Percentiles rank a stretch among this genome's conserved stretches.
phyloP scores from a whole-genome alignment of 2,329 filamentous ascomycete species.

The Pseudogymnoascus sp. region DNA sequence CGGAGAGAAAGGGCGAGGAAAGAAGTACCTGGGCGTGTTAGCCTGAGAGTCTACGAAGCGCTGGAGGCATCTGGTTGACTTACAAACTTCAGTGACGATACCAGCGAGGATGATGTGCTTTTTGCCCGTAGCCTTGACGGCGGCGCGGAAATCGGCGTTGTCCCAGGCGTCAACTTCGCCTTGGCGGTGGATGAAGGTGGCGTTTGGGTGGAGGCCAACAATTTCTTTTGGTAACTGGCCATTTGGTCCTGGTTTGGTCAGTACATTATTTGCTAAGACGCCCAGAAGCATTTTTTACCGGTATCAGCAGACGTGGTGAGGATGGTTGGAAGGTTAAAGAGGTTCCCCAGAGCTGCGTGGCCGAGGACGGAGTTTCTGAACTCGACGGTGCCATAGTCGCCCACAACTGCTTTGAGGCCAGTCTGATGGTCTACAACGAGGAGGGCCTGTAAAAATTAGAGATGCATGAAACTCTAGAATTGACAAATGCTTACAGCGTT shows the following conservation, averaged over 20 bases:
- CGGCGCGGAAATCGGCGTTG: slow-evolving; percentile 57
- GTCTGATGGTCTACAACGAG: slow-evolving; percentile 52
- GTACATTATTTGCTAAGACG: neutral
- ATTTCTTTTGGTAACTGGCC: slow-evolving; percentile 64
- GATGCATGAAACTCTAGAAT: neutral
- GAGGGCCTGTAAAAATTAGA: slow-evolving; percentile 33
- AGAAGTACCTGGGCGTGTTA: slow-evolving; percentile 43
- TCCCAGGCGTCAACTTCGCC: slow-evolving; percentile 75
- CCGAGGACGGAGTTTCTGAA: slow-evolving; percentile 61
- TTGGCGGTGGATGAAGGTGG: slow-evolving; percentile 56
- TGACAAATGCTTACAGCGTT: slow-evolving; percentile 21
- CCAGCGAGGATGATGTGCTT: slow-evolving; percentile 64
- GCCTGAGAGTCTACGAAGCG: neutral
- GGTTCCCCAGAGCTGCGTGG: slow-evolving; percentile 55
- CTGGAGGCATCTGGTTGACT: slow-evolving; percentile 14
- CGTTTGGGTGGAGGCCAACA: slow-evolving; percentile 54
- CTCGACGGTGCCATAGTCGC: slow-evolving; percentile 57
- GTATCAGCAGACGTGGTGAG: slow-evolving; percentile 60
- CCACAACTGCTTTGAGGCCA: slow-evolving; percentile 49
- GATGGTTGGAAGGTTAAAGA: slow-evolving; percentile 60
- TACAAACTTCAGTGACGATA: slow-evolving; percentile 66
- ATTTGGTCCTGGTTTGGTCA: slow-evolving; percentile 48
- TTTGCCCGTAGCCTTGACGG: slow-evolving; percentile 55
- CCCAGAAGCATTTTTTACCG: slow-evolving; percentile 24
- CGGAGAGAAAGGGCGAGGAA: slow-evolving; percentile 66